Percentiles rank a stretch among this genome's conserved stretches.
These are phyloP conservation scores for Phalaenopsis hybrid DNA, from an alignment of 116 monocot species.

Conservation along the genomic window DNA sequence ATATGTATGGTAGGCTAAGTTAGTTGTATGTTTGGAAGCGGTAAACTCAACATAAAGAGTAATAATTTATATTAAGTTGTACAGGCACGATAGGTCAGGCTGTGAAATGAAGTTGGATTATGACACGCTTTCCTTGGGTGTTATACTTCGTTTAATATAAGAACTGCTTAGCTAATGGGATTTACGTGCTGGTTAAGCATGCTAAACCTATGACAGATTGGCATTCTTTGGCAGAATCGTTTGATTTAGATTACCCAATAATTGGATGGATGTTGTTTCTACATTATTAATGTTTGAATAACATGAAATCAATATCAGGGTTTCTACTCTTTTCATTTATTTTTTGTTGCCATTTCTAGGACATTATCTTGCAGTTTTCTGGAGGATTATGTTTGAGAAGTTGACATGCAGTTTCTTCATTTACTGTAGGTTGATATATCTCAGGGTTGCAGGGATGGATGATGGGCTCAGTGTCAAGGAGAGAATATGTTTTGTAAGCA, in stretches of 20 bases:
- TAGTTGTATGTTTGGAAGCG: background rate
- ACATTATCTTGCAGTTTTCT: conserved; percentile 1
- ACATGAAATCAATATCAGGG: background rate
- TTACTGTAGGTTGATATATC: conserved; percentile 63
- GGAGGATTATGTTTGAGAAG: background rate
- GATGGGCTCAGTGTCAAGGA: conserved; percentile 80
- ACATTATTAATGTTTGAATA: background rate
- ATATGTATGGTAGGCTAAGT: background rate
- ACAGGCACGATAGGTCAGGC: background rate
- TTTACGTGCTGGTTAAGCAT: background rate
- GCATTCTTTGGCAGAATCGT: background rate
- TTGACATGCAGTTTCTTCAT: background rate
- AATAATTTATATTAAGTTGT: background rate
- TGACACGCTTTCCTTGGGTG: background rate
- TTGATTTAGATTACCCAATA: background rate
- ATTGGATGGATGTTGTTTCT: background rate
- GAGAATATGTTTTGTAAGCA: conserved; percentile 85
- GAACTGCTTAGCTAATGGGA: background rate
- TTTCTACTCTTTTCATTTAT: background rate
- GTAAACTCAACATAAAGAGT: background rate
- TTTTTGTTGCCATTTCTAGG: background rate
- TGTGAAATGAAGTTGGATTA: background rate
- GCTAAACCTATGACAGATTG: background rate
- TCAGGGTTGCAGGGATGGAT: conserved; percentile 83
- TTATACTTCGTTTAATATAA: background rate